Evolutionary conservation across 2,329 filamentous ascomycete species (phyloP).

Genomic region (Cadophora gregata): DNA sequence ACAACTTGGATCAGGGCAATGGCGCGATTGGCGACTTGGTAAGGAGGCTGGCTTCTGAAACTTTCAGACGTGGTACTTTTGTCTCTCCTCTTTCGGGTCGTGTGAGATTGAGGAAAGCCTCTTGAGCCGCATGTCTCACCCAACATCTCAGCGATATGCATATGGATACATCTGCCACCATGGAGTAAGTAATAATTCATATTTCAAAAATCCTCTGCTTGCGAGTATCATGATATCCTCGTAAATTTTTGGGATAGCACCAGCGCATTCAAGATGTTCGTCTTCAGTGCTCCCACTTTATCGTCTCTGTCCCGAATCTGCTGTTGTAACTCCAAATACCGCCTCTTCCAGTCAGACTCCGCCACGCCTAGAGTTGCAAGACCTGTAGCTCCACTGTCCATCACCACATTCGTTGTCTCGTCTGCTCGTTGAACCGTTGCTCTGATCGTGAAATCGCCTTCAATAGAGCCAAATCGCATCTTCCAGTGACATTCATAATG

Average conservation of each 20-base stretch:
- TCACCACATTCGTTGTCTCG: slow-evolving; percentile 24
- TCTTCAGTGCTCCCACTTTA: slow-evolving; percentile 53
- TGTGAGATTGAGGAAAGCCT: not conserved
- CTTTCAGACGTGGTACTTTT: not conserved
- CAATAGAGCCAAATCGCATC: slow-evolving; percentile 59
- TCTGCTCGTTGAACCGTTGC: slow-evolving; percentile 47
- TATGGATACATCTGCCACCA: not conserved
- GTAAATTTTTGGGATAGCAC: slow-evolving; percentile 32
- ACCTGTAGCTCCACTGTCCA: not conserved
- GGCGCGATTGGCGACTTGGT: not conserved
- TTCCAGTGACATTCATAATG: slow-evolving; percentile 61
- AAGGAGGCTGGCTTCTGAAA: not conserved
- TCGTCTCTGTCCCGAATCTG: slow-evolving; percentile 64
- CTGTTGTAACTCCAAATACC: slow-evolving; percentile 63
- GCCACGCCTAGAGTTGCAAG: slow-evolving; percentile 29
- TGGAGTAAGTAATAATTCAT: not conserved
- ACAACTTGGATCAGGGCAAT: not conserved
- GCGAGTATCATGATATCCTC: slow-evolving; percentile 3
- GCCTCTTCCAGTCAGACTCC: slow-evolving; percentile 54
- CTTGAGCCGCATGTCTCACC: not conserved
- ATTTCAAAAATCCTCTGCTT: not conserved
- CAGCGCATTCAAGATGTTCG: slow-evolving; percentile 49
- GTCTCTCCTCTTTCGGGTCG: not conserved
- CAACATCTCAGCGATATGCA: not conserved
- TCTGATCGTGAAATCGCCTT: slow-evolving; percentile 59